phyloP scores from a whole-genome alignment of 1,284 basidiomycete species.

The Microbotryomycetes sp. region DNA sequence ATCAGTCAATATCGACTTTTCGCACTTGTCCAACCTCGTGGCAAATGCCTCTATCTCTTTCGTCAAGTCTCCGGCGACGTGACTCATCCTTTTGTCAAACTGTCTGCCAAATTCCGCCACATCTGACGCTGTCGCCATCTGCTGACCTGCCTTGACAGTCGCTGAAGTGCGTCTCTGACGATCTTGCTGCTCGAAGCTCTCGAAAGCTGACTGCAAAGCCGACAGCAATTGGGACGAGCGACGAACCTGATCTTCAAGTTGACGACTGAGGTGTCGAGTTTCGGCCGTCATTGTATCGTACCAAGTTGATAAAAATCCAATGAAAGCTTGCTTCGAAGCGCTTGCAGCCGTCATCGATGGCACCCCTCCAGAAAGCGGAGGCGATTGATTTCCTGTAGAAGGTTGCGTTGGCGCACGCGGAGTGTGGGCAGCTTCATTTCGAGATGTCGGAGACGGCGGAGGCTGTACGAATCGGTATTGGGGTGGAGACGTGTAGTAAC shows the following conservation, averaged over 20 bases:
- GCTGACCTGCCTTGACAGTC: neutral
- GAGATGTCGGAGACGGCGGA: neutral
- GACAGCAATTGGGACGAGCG: constrained; percentile 16
- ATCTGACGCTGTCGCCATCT: no score
- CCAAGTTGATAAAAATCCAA: constrained; percentile 32
- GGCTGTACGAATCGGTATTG: neutral
- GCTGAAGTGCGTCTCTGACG: neutral
- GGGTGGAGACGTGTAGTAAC: neutral
- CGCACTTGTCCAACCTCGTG: neutral
- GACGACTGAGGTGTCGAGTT: constrained; percentile 21
- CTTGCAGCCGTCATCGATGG: constrained; percentile 39
- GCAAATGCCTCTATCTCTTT: neutral
- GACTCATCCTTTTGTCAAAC: neutral
- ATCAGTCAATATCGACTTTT: neutral
- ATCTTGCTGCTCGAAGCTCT: neutral
- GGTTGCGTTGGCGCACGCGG: neutral
- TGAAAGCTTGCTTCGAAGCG: constrained; percentile 30
- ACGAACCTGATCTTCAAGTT: constrained; percentile 27
- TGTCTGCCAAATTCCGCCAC: neutral
- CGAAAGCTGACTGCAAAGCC: no score
- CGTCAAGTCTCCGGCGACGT: neutral
- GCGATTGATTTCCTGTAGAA: constrained; percentile 43
- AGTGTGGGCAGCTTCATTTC: neutral
- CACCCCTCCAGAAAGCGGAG: constrained; percentile 71
- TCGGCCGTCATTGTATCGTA: constrained; percentile 33